phyloP scores from a whole-genome alignment of 257 asterid species.

The Prunella vulgaris region DNA sequence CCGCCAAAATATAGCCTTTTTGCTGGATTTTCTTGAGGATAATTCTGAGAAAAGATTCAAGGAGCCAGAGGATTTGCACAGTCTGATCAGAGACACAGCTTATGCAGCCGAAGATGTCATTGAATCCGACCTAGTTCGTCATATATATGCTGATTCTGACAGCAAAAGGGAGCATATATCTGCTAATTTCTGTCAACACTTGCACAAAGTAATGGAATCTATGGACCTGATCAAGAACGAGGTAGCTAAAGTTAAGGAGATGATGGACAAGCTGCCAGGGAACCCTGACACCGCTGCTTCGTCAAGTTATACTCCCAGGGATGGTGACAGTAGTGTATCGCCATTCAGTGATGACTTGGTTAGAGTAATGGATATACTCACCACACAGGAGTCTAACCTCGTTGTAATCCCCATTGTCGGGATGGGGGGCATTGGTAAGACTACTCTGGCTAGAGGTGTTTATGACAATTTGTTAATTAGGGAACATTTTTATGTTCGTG shows the following conservation, averaged over 20 bases:
- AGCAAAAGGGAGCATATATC: neutral
- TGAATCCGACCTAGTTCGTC: neutral
- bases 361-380: neutral
- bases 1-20: neutral
- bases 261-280: neutral
- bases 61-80: neutral
- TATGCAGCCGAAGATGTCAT: neutral
- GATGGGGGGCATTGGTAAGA: neutral
- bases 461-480: neutral
- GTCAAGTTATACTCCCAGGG: neutral
- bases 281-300: neutral
- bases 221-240: neutral
- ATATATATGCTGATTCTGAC: neutral
- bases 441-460: neutral
- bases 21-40: neutral
- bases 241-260: neutral
- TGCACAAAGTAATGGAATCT: neutral
- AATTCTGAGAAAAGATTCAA: neutral
- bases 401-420: neutral
- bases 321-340: neutral
- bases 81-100: neutral
- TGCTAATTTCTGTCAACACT: neutral
- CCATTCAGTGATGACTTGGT: neutral
- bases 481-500: neutral
- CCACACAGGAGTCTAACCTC: neutral